Evolutionary conservation across 2,329 filamentous ascomycete genomes (phyloP).

Genomic region (Phyllosticta capitalensis): DNA sequence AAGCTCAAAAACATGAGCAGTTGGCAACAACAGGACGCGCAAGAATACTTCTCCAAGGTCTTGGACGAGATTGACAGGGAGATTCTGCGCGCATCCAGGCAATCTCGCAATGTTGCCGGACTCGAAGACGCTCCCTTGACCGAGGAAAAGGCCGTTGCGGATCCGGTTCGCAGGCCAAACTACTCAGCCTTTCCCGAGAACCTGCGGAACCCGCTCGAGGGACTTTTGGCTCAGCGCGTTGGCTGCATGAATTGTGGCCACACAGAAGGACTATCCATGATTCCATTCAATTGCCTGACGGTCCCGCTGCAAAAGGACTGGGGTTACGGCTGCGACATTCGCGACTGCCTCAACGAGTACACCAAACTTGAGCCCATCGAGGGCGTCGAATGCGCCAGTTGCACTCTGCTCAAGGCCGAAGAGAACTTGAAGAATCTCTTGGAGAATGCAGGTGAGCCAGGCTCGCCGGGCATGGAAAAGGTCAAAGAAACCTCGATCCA

Average conservation of each 20-base stretch:
- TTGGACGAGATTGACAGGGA: conserved; percentile 78
- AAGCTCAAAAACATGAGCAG: conserved; percentile 87
- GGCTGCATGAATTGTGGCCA: conserved; percentile 78
- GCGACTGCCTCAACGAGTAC: conserved; percentile 74
- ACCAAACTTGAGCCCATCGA: conserved; percentile 77
- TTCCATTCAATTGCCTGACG: conserved; percentile 88
- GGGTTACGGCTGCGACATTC: conserved; percentile 62
- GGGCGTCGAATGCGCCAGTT: conserved; percentile 85
- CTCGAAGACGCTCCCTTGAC: neutral
- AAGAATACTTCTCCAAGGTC: conserved; percentile 91
- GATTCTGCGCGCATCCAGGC: conserved; percentile 40
- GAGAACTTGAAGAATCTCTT: conserved; percentile 36
- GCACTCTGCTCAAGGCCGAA: conserved; percentile 60
- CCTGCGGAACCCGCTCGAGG: conserved; percentile 72
- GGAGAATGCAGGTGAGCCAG: neutral
- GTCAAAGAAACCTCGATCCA: neutral
- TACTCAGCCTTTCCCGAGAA: conserved; percentile 11
- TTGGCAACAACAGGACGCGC: conserved; percentile 93
- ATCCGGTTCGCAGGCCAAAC: neutral
- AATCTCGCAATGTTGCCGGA: conserved; percentile 20
- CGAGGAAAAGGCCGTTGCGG: conserved; percentile 2
- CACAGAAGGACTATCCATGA: conserved; percentile 80
- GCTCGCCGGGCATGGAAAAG: neutral
- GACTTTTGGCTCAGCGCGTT: conserved; percentile 77
- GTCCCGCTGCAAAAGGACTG: conserved; percentile 62